phyloP scores from a whole-genome alignment of 768 basidiomycete species.

The Auriscalpium vulgare region DNA sequence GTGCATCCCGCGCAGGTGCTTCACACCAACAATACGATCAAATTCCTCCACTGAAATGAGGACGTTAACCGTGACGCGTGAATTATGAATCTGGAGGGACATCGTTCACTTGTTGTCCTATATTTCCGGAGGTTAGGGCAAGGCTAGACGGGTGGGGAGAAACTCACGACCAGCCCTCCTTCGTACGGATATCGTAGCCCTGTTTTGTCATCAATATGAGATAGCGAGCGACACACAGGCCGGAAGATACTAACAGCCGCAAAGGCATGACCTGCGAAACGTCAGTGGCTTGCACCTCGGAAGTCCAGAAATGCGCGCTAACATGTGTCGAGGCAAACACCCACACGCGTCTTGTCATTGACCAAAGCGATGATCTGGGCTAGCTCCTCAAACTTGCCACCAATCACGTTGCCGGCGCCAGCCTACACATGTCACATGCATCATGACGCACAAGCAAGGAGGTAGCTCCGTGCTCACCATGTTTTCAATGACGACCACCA shows the following conservation, averaged over 20 bases:
- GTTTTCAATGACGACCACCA: constrained; percentile 71
- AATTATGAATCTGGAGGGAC: too few species aligned
- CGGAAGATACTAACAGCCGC: constrained; percentile 46
- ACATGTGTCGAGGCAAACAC: constrained; percentile 87
- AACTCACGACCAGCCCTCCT: constrained; percentile 45
- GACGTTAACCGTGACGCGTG: too few species aligned
- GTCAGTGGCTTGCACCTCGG: neutral
- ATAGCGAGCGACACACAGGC: neutral
- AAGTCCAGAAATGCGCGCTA: constrained; percentile 10
- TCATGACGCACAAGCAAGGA: neutral
- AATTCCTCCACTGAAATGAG: constrained; percentile 47
- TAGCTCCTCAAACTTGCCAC: constrained; percentile 61
- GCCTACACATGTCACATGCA: constrained; percentile 37
- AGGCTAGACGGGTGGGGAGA: too few species aligned
- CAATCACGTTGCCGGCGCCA: constrained; percentile 72
- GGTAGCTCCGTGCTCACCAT: constrained; percentile 43
- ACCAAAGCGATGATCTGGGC: constrained; percentile 61
- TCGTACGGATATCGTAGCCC: constrained; percentile 78
- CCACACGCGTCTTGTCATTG: constrained; percentile 65
- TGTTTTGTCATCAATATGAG: constrained; percentile 16
- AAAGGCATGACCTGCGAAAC: constrained; percentile 57
- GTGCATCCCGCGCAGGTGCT: constrained; percentile 77
- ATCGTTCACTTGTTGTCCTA: neutral
- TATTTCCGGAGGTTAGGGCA: too few species aligned
- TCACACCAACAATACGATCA: constrained; percentile 57